These are phyloP conservation scores for Penicillium concentricum DNA, from an alignment of 2,329 filamentous ascomycete species.

Conservation along the genomic window DNA sequence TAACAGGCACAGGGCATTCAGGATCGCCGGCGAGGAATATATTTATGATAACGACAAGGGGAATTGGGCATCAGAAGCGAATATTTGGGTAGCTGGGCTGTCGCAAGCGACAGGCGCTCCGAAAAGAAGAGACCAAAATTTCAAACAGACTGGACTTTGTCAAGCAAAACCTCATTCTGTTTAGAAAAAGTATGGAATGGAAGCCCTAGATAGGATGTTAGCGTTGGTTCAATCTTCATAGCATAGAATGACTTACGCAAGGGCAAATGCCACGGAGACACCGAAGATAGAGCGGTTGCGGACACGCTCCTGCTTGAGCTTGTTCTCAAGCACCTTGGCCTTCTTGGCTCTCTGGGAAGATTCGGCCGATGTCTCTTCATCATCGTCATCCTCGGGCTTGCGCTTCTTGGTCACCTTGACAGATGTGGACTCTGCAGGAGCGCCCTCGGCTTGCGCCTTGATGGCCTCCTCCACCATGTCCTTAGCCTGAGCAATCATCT, in stretches of 20 bases:
- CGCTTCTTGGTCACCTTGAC: conserved; percentile 59
- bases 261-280: conserved; percentile 78
- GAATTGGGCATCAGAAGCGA: conserved; percentile 16
- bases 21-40: conserved; percentile 22
- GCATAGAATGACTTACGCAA: conserved; percentile 69
- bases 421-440: conserved; percentile 34
- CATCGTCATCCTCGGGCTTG: conserved; percentile 65
- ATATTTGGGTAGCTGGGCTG: background rate
- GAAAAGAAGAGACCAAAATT: background rate
- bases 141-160: background rate
- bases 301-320: conserved; percentile 81
- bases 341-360: conserved; percentile 65
- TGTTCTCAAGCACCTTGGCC: conserved; percentile 66
- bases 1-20: conserved; percentile 16
- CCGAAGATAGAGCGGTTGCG: conserved; percentile 82
- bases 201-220: conserved; percentile 37
- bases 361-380: conserved; percentile 39
- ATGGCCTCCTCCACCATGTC: conserved; percentile 79
- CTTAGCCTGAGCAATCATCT: conserved; percentile 83
- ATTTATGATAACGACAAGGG: conserved; percentile 29
- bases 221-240: background rate
- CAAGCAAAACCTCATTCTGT: background rate
- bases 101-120: conserved; percentile 9
- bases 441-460: conserved; percentile 43
- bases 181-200: conserved; percentile 50